Conservation (phyloP, 345 rosid species). For the Brassica juncea region DNA sequence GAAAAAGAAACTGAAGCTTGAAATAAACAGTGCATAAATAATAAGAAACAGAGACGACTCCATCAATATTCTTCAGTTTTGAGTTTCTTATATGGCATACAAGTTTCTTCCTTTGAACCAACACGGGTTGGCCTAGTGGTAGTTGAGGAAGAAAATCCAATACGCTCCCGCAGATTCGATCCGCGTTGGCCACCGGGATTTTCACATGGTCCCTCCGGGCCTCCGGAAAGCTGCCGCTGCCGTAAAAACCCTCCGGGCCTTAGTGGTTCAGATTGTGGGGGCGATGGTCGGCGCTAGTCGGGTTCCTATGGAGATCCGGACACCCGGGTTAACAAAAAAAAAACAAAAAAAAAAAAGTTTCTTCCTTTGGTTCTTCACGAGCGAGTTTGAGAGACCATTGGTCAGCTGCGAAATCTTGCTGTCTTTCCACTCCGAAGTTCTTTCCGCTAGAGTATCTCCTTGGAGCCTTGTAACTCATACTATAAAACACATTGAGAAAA, state of each 20-base stretch:
- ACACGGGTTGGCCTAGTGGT: too few relatives aligned
- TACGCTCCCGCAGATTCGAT: too few relatives aligned
- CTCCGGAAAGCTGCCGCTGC: too few relatives aligned
- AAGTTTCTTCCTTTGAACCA: background rate
- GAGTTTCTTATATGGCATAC: background rate
- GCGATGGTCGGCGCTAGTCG: too few relatives aligned
- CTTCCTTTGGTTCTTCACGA: slow-evolving; percentile 10
- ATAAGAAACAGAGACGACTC: background rate
- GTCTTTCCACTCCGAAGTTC: slow-evolving; percentile 20
- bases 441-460: slow-evolving; percentile 27
- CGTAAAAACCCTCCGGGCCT: too few relatives aligned
- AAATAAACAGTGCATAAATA: background rate
- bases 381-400: background rate
- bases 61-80: background rate
- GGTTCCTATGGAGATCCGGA: too few relatives aligned
- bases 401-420: slow-evolving; percentile 14
- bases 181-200: too few relatives aligned
- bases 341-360: background rate
- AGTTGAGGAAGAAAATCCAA: too few relatives aligned
- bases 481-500: slow-evolving; percentile 29
- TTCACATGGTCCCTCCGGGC: too few relatives aligned
- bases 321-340: too few relatives aligned
- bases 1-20: background rate
- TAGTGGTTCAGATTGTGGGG: too few relatives aligned
- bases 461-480: slow-evolving; percentile 38